phyloP scores from a whole-genome alignment of 352 stramenopile genomes.

The Phytophthora sp. region DNA sequence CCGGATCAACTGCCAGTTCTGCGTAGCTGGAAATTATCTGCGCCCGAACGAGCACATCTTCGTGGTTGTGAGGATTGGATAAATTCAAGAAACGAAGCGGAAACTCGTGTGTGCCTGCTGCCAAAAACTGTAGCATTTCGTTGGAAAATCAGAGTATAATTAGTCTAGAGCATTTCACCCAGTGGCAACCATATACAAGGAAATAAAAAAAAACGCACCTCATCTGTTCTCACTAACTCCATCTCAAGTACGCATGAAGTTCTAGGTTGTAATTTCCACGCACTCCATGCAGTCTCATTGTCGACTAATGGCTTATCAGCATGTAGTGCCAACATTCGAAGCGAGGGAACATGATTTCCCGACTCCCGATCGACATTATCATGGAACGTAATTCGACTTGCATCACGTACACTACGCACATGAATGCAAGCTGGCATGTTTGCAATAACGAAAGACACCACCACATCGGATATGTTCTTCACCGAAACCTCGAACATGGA shows the following conservation, averaged over 20 bases:
- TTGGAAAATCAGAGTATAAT: conserved; percentile 4
- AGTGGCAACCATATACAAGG: too few relatives aligned
- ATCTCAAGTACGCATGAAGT: conserved; percentile 63
- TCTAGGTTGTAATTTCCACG: conserved; percentile 61
- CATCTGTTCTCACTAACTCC: conserved; percentile 65
- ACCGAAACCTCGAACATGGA: conserved; percentile 70
- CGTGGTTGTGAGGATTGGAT: conserved; percentile 83
- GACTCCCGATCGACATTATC: conserved; percentile 13
- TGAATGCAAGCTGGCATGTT: conserved; percentile 62
- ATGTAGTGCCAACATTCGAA: conserved; percentile 49
- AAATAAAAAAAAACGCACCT: conserved; percentile 47
- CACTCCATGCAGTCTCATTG: conserved; percentile 18
- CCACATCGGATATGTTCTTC: conserved; percentile 74
- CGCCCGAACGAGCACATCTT: conserved; percentile 59
- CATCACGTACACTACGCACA: conserved; percentile 47
- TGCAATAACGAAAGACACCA: conserved; percentile 63
- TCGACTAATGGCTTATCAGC: conserved; percentile 29
- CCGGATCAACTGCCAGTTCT: conserved; percentile 77
- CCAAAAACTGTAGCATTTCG: conserved; percentile 41
- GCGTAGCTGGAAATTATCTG: conserved; percentile 89
- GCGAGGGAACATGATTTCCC: conserved; percentile 38
- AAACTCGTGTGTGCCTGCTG: conserved; percentile 66
- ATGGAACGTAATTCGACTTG: conserved; percentile 32
- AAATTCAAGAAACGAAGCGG: conserved; percentile 73
- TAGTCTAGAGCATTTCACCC: too few relatives aligned